Evolutionary conservation across 257 asterid species (phyloP).

Genomic region (Scutellaria barbata): DNA sequence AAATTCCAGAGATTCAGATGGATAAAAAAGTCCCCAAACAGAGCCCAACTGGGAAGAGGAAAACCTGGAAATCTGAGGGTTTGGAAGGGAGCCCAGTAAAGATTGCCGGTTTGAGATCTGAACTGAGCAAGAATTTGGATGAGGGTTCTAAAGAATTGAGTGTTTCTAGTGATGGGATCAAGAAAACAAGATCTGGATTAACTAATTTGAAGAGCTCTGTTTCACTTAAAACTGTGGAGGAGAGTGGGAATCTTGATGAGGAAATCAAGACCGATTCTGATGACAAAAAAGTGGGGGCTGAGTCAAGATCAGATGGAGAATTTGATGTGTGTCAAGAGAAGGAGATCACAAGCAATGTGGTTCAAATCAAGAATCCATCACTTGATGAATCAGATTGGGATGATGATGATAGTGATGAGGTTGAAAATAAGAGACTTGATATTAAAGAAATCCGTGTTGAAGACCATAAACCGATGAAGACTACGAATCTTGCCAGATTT

Average conservation of each 20-base stretch:
- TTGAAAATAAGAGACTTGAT: constrained; percentile 46
- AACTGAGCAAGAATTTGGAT: constrained; percentile 48
- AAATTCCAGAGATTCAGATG: constrained; percentile 35
- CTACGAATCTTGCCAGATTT: constrained; percentile 42
- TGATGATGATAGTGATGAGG: constrained; percentile 42
- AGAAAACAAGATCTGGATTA: constrained; percentile 49
- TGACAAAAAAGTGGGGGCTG: constrained; percentile 15
- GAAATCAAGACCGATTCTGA: constrained; percentile 9
- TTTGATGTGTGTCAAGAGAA: constrained; percentile 57
- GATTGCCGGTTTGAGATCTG: constrained; percentile 66
- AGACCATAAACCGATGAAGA: constrained; percentile 44
- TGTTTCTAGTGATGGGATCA: constrained; percentile 43
- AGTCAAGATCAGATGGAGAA: constrained; percentile 51
- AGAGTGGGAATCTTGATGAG: constrained; percentile 29
- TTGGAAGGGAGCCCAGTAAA: constrained; percentile 58
- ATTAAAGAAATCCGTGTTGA: constrained; percentile 43
- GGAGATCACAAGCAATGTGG: constrained; percentile 48
- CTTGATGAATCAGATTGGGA: constrained; percentile 36
- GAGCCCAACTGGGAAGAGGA: constrained; percentile 70
- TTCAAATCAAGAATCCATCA: constrained; percentile 37
- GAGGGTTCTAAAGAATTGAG: constrained; percentile 43
- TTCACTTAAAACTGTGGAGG: neutral
- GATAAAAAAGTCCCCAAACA: constrained; percentile 42
- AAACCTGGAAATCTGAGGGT: constrained; percentile 72
- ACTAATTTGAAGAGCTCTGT: no score